Conservation (phyloP, 495 filamentous ascomycete genomes). For the Neurospora sp. region DNA sequence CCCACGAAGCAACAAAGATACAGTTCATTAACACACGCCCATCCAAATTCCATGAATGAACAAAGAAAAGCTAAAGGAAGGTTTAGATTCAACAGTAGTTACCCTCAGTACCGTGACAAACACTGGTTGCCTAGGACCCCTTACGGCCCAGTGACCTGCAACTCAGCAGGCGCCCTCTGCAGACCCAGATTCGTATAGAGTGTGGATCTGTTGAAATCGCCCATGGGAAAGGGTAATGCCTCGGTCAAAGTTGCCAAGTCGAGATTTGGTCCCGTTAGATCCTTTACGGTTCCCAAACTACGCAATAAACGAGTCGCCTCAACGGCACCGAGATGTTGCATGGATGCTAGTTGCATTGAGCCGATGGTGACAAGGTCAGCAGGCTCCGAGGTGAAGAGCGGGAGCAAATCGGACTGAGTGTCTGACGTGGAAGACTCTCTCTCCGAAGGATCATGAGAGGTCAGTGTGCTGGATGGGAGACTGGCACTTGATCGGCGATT, state of each 20-base stretch:
- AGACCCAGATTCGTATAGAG: constrained; percentile 5
- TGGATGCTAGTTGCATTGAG: constrained; percentile 17
- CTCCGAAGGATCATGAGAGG: not conserved
- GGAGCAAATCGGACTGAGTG: constrained; percentile 4
- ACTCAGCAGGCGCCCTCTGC: not conserved
- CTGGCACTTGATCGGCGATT: not conserved
- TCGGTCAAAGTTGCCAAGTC: not conserved
- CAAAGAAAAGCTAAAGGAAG: not conserved
- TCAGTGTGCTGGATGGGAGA: not conserved
- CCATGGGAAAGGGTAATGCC: constrained; percentile 1
- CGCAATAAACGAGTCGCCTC: constrained; percentile 10
- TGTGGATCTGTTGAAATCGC: not conserved
- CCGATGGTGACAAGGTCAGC: constrained; percentile 19
- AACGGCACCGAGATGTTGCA: constrained; percentile 16
- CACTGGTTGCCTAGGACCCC: not conserved
- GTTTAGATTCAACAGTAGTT: not conserved
- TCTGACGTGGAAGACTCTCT: constrained; percentile 1
- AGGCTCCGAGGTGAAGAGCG: constrained; percentile 13
- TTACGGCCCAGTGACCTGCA: not conserved
- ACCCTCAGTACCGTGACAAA: not conserved
- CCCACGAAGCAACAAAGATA: not conserved
- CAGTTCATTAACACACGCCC: not conserved
- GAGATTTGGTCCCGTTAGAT: not conserved
- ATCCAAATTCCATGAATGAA: not conserved
- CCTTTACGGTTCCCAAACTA: not conserved